phyloP scores from a whole-genome alignment of 768 basidiomycete species.

The Pleurotus tuoliensis region DNA sequence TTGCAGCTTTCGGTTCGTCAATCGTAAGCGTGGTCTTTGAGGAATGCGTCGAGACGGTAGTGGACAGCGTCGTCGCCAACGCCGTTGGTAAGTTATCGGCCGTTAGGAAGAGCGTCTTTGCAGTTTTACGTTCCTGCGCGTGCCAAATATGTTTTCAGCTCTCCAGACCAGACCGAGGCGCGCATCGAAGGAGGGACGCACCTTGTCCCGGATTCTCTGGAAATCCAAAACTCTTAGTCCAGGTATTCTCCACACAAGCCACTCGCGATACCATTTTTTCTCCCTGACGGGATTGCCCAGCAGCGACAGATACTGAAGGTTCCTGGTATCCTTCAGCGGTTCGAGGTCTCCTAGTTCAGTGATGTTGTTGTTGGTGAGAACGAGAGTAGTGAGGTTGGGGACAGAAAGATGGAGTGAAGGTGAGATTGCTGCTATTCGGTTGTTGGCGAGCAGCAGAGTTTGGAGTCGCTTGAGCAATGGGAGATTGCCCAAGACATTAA shows the following conservation, averaged over 20 bases:
- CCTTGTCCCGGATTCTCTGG: slow-evolving; percentile 92
- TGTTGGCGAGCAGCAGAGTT: slow-evolving; percentile 86
- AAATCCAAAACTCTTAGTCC: slow-evolving; percentile 91
- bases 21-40: slow-evolving; percentile 61
- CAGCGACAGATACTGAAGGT: slow-evolving; percentile 72
- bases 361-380: slow-evolving; percentile 81
- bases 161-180: slow-evolving; percentile 16
- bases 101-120: slow-evolving; percentile 75
- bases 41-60: slow-evolving; percentile 64
- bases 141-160: slow-evolving; percentile 10
- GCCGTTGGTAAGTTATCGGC: slow-evolving; percentile 73
- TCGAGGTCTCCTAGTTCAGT: slow-evolving; percentile 82
- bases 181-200: slow-evolving; percentile 44
- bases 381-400: slow-evolving; percentile 79
- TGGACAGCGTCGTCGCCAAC: slow-evolving; percentile 74
- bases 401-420: slow-evolving; percentile 77
- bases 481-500: slow-evolving; percentile 77
- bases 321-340: slow-evolving; percentile 70
- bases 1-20: slow-evolving; percentile 69
- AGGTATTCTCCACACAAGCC: slow-evolving; percentile 87
- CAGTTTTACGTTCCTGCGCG: slow-evolving; percentile 73
- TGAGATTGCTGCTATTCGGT: slow-evolving; percentile 82
- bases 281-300: slow-evolving; percentile 83
- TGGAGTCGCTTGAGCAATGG: slow-evolving; percentile 82
- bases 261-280: slow-evolving; percentile 96